Base-by-base conservation (phyloP, 805 yeast genomes). In the Millerago galiae region DNA sequence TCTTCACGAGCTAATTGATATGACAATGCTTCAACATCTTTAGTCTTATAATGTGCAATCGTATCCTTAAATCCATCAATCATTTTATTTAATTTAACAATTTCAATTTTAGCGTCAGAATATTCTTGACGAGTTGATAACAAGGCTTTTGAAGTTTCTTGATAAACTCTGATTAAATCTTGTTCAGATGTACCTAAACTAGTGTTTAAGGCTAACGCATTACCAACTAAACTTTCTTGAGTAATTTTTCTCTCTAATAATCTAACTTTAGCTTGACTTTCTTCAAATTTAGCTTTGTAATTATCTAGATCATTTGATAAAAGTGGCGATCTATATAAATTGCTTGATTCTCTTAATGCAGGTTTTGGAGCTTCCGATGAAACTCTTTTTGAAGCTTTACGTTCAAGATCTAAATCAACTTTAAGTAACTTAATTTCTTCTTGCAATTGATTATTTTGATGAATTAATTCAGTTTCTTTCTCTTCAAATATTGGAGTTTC, bases 341-440 rank as follows among this genome's bases (percentile, higher is more conserved):
- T 40, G 35, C 50, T 55, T 24, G 49, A 42, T 32, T 51, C 54
- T 16, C 28, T 41, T 35, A 58, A 41, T 31, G 67, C 59, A 43
- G 65, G 68, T 52, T 66, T 69, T 41, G 69, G 72, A 12, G 66
- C 53, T 10, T 70, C 71, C 35, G 68, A 61, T 14, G 14, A 10
- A 5, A 21, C 24, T 18, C 31, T 41, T 37, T 54, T 40, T 7
- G 73, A 68, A 21, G 76, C 74, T 14, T 67, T 66, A 37, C 71
- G 72, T 53, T 79, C 83, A 37, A 70, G 66, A 38, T 76, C 72
- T 27, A 79, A 56, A 38, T 71, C 72, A 14, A 68, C 55, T 49
- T 68, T 73, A 49, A 79, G 59, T 11, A 65, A 61, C 36, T 72
- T 74, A 29, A 75, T 63, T 52, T 79, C 80, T 41, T 56, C 59